Percentiles rank a stretch among this genome's conserved stretches.
Conservation (phyloP, 768 basidiomycete species). For the Neoboletus magnificus region DNA sequence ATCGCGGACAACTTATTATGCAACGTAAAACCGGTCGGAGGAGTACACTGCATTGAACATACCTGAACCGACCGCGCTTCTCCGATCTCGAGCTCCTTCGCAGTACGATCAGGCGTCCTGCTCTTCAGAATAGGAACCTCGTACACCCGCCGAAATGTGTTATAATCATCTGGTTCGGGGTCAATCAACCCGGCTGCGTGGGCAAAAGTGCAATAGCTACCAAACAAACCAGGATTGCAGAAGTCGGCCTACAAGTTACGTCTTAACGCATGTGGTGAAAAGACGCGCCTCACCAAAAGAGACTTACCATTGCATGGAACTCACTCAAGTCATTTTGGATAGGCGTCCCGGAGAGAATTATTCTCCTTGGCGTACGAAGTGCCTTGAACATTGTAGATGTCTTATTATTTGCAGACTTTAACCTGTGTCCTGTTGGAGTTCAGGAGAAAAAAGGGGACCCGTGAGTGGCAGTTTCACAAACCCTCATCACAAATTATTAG, state of each 20-base stretch:
- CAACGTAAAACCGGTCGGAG: neutral
- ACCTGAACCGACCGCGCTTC: conserved; percentile 78
- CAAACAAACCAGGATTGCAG: conserved; percentile 88
- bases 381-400: conserved; percentile 83
- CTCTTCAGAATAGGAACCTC: conserved; percentile 86
- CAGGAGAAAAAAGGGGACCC: neutral
- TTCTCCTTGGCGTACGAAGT: conserved; percentile 68
- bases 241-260: conserved; percentile 67
- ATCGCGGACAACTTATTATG: conserved; percentile 57
- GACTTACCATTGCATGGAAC: conserved; percentile 89
- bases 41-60: conserved; percentile 1
- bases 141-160: conserved; percentile 74
- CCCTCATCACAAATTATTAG: conserved; percentile 97
- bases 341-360: conserved; percentile 95
- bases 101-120: conserved; percentile 69
- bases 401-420: conserved; percentile 91
- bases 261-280: neutral
- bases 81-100: conserved; percentile 74
- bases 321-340: conserved; percentile 96
- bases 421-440: conserved; percentile 63
- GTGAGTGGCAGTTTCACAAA: conserved; percentile 13
- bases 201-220: conserved; percentile 35
- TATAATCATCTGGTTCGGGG: conserved; percentile 59
- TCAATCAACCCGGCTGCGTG: neutral
- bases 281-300: neutral